phyloP scores from a whole-genome alignment of 1,284 basidiomycete genomes.

The Cerioporus squamosus region DNA sequence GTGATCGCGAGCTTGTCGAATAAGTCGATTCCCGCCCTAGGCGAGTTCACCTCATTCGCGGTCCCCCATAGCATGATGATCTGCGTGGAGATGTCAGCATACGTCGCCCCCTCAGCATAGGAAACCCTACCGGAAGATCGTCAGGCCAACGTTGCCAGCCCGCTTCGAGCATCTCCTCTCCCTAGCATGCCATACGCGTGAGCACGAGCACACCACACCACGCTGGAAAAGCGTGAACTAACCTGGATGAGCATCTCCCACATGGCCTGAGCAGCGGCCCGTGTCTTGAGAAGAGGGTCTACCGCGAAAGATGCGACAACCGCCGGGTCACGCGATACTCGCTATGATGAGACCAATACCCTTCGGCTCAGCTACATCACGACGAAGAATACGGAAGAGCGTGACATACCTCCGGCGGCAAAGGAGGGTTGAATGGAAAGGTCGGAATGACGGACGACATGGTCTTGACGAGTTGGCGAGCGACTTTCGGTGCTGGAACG shows the following conservation, averaged over 20 bases:
- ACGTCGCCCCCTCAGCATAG: no score
- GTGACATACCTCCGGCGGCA: background rate
- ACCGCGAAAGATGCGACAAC: conserved; percentile 58
- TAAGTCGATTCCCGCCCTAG: conserved; percentile 63
- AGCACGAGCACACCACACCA: background rate
- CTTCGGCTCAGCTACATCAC: background rate
- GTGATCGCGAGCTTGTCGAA: conserved; percentile 57
- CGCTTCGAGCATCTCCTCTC: conserved; percentile 56
- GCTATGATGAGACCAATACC: conserved; percentile 36
- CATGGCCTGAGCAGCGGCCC: conserved; percentile 66
- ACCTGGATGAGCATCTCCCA: conserved; percentile 77
- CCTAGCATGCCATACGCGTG: conserved; percentile 42
- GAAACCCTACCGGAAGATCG: conserved; percentile 60
- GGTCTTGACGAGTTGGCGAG: conserved; percentile 54
- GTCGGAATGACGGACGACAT: conserved; percentile 54
- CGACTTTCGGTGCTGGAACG: conserved; percentile 54
- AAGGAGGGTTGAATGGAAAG: conserved; percentile 24
- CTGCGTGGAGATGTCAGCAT: conserved; percentile 32
- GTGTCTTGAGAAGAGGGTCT: conserved; percentile 69
- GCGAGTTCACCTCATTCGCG: conserved; percentile 70
- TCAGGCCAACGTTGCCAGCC: conserved; percentile 72
- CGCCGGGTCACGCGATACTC: conserved; percentile 68
- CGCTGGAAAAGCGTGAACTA: conserved; percentile 17
- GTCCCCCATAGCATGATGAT: conserved; percentile 79
- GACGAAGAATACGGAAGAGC: background rate